These are phyloP conservation scores for Trichoderma parareesei DNA, from an alignment of 495 filamentous ascomycete species.

Conservation along the genomic window DNA sequence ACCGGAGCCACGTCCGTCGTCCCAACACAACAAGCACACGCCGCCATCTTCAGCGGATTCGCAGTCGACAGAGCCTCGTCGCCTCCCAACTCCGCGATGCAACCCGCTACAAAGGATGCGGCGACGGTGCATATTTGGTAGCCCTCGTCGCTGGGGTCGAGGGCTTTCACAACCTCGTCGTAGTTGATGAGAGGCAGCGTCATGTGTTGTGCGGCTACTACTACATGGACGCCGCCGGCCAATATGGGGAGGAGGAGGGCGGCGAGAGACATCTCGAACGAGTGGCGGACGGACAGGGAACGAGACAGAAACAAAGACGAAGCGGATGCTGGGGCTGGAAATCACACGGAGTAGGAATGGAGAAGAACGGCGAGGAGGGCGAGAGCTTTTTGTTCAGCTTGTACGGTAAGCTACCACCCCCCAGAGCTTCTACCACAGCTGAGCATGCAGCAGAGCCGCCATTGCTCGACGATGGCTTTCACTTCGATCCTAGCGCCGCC, in stretches of 20 bases:
- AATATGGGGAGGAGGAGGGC: neutral
- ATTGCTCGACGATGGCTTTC: neutral
- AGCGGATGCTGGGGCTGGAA: too few species aligned
- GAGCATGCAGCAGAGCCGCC: neutral
- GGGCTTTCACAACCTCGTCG: neutral
- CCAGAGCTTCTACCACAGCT: neutral
- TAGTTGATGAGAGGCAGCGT: slow-evolving; percentile 1
- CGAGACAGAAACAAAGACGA: neutral
- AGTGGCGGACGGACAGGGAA: neutral
- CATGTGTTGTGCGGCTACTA: neutral
- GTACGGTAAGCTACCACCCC: neutral
- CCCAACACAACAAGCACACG: slow-evolving; percentile 6
- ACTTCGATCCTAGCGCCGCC: neutral
- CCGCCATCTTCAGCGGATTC: neutral
- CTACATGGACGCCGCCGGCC: neutral
- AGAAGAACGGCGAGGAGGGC: neutral
- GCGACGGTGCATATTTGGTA: neutral
- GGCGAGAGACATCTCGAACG: neutral
- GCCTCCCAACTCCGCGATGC: neutral
- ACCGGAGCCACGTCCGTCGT: neutral
- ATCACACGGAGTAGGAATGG: neutral
- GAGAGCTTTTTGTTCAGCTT: neutral
- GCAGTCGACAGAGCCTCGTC: neutral
- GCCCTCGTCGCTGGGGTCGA: neutral
- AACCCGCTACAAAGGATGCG: neutral